phyloP scores from a whole-genome alignment of 1,284 basidiomycete species.

The Sporisorium graminicola region DNA sequence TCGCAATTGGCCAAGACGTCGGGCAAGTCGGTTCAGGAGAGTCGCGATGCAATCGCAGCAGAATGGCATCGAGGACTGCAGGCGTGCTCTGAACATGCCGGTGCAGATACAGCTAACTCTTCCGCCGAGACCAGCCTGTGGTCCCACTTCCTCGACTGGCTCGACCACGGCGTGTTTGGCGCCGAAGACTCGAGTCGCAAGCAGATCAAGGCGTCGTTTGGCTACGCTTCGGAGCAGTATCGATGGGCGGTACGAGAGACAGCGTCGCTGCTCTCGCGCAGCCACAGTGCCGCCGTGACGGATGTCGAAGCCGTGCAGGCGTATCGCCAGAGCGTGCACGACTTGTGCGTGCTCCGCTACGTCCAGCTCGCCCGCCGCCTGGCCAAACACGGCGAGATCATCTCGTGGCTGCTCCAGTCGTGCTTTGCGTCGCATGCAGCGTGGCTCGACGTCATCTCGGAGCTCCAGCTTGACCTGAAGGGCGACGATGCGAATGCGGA shows the following conservation, averaged over 20 bases:
- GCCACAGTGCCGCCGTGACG: conserved; percentile 9
- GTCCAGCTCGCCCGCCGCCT: conserved; percentile 23
- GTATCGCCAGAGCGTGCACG: conserved; percentile 40
- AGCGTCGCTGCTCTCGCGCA: conserved; percentile 34
- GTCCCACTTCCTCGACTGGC: conserved; percentile 40
- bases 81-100: conserved; percentile 27
- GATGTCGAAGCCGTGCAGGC: conserved; percentile 33
- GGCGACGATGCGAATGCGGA: no score
- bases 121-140: conserved; percentile 30
- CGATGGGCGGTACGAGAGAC: conserved; percentile 49
- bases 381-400: conserved; percentile 19
- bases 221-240: conserved; percentile 34
- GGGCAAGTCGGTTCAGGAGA: conserved; percentile 9
- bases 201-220: conserved; percentile 26
- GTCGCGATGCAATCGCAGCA: conserved; percentile 21
- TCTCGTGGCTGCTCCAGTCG: conserved; percentile 36
- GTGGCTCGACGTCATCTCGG: conserved; percentile 26
- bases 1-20: conserved; percentile 26
- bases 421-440: conserved; percentile 27
- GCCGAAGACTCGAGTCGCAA: conserved; percentile 10
- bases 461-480: conserved; percentile 1
- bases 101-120: not conserved
- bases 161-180: conserved; percentile 30
- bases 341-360: conserved; percentile 40
- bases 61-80: conserved; percentile 45